A percentile compares a stretch with the other conserved stretches of the same genome.
Evolutionary conservation across 495 filamentous ascomycete genomes (phyloP).

Genomic region (Penicillium arizonense): DNA sequence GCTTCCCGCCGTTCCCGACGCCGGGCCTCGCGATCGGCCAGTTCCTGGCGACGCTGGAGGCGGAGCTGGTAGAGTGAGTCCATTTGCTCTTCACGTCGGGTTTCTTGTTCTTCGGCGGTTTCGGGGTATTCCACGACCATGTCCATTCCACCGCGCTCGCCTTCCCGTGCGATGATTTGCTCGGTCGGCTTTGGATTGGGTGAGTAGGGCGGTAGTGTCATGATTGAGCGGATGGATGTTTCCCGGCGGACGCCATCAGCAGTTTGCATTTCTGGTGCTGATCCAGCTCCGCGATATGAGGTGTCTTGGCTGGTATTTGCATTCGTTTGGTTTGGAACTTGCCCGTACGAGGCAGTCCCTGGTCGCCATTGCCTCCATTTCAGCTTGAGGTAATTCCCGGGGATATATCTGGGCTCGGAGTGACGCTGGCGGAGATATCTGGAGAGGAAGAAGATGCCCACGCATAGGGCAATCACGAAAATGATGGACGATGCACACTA

Average conservation of each 20-base stretch:
- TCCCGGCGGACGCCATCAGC: conserved; percentile 67
- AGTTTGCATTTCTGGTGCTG: conserved; percentile 29
- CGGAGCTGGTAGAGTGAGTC: conserved; percentile 88
- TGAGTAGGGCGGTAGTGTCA: conserved; percentile 85
- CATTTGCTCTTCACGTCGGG: conserved; percentile 87
- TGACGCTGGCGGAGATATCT: conserved; percentile 48
- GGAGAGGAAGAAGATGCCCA: conserved; percentile 45
- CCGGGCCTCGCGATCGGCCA: conserved; percentile 73
- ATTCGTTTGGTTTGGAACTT: conserved; percentile 31
- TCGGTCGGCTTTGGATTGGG: conserved; percentile 69
- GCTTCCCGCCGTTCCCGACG: conserved; percentile 65
- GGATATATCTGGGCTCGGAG: conserved; percentile 57
- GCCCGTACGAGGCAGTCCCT: conserved; percentile 41
- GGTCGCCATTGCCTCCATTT: conserved; percentile 60
- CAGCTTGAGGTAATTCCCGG: conserved; percentile 54
- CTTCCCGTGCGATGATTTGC: conserved; percentile 84
- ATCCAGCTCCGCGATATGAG: conserved; percentile 20
- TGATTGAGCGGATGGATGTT: conserved; percentile 84
- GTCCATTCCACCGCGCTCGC: conserved; percentile 90
- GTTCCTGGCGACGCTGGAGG: conserved; percentile 69
- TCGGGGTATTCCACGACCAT: conserved; percentile 84
- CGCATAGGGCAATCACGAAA: conserved; percentile 35
- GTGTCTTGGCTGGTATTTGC: conserved; percentile 26
- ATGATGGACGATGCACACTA: conserved; percentile 37
- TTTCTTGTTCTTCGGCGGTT: conserved; percentile 70